Evolutionary conservation across 1,284 basidiomycete genomes (phyloP).

Genomic region (Puccinia novopanici): DNA sequence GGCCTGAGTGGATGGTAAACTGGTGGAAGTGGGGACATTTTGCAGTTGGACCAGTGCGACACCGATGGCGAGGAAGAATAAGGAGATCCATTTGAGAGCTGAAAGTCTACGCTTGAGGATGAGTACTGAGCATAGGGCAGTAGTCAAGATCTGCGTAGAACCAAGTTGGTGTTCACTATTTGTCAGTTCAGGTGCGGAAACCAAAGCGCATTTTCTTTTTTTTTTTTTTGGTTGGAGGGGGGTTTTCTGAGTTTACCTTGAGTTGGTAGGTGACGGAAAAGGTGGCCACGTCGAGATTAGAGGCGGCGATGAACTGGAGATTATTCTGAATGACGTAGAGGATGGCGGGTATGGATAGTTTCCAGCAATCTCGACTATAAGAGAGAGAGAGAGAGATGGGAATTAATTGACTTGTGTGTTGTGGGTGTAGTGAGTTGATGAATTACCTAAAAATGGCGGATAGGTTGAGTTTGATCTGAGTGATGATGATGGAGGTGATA

Average conservation of each 20-base stretch:
- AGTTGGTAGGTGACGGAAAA: conserved; percentile 68
- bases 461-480: conserved; percentile 20
- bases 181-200: too few species aligned
- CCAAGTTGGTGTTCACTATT: too few species aligned
- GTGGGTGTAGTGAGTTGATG: neutral
- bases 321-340: conserved; percentile 97
- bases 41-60: too few species aligned
- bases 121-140: too few species aligned
- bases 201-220: neutral
- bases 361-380: conserved; percentile 88
- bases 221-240: too few species aligned
- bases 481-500: conserved; percentile 3
- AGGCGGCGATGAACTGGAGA: conserved; percentile 88
- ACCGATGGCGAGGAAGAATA: too few species aligned
- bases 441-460: conserved; percentile 19
- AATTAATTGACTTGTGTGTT: neutral
- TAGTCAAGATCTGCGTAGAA: too few species aligned
- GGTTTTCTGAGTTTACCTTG: too few species aligned
- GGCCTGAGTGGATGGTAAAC: too few species aligned
- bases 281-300: conserved; percentile 88
- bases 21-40: too few species aligned
- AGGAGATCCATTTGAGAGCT: too few species aligned
- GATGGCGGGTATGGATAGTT: conserved; percentile 90
- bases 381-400: neutral
- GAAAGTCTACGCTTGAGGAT: too few species aligned